Percentiles rank a stretch among this genome's conserved stretches.
Evolutionary conservation across 73 alveolate species (phyloP).

Genomic region (Paramecium sexaurelia): DNA sequence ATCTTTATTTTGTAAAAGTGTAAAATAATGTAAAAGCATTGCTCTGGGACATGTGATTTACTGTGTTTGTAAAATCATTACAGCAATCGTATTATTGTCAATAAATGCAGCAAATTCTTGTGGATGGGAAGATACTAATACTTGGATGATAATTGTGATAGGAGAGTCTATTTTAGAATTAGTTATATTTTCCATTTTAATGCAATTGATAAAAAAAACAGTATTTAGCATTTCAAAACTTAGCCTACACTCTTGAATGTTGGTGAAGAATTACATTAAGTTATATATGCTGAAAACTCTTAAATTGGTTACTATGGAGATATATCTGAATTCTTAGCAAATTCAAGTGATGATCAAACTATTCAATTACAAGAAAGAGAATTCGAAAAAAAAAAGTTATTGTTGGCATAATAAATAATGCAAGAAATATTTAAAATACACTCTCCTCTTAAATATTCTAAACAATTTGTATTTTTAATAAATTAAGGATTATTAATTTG

Average conservation of each 20-base stretch:
- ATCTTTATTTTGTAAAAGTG: neutral
- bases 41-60: neutral
- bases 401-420: neutral
- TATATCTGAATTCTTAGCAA: neutral
- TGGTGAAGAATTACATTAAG: constrained; percentile 27
- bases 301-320: neutral
- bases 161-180: neutral
- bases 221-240: constrained; percentile 27
- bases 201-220: neutral
- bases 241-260: constrained; percentile 6
- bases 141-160: constrained; percentile 15
- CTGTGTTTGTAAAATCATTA: neutral
- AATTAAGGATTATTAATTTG: neutral
- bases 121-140: neutral
- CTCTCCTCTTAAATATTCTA: neutral
- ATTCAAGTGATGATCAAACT: neutral
- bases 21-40: neutral
- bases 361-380: neutral
- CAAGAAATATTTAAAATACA: neutral
- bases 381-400: neutral
- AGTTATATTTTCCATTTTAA: neutral
- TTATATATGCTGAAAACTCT: neutral
- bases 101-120: neutral
- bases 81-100: neutral
- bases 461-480: neutral